Evolutionary conservation across 23 red algal species (phyloP), one percentile per base, ranked within the genome.

Genomic region (Gracilariopsis chorda): DNA sequence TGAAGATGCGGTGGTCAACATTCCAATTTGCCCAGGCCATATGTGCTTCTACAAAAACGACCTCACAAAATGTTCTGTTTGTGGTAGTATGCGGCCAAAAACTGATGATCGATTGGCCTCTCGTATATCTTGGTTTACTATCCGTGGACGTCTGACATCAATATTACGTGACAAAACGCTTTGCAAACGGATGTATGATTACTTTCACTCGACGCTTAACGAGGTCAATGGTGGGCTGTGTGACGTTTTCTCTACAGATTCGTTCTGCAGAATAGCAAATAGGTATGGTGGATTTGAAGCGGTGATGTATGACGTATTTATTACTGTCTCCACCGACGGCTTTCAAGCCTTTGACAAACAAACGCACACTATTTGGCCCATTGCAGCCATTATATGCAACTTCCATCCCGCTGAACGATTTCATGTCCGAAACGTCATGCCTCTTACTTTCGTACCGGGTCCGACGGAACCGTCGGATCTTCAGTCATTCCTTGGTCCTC

Each of bases 361-460:
- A 49, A 37, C 42, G 12, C 16, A 79, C 55, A 57, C 24, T 30
- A 34, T 28, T 33, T 58, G 75, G 23, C 75, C 47, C 0, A 56
- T 79, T 27, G 75, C 46, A 48, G 75, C 30, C 11, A 34, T 79
- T 51, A 79, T 56, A 53, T 53, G 48, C 17, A 79, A 79, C 3
- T 52, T 79, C n/a, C 20, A 20, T 28, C 75, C 75, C 0, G 27
- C 20, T 17, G 30, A 79, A 25, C 41, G 41, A 87, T 87, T 21
- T 24, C 59, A 24, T 11, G 30, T 51, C 25, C 6, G 65, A n/a
- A 72, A 72, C 33, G 65, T 72, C 6, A 13, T 72, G 4, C 65
- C 65, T 64, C 59, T n/a, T n/a, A 64, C 59, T 29, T 64, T 64
- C 16, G 47, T 76, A 12, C 47, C 69, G 32, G 69, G 69, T 16